Evolutionary conservation across 192 early-diverging fungal genomes (phyloP), one percentile per base, ranked within the genome.

Genomic region (Chytriomyces sp.): DNA sequence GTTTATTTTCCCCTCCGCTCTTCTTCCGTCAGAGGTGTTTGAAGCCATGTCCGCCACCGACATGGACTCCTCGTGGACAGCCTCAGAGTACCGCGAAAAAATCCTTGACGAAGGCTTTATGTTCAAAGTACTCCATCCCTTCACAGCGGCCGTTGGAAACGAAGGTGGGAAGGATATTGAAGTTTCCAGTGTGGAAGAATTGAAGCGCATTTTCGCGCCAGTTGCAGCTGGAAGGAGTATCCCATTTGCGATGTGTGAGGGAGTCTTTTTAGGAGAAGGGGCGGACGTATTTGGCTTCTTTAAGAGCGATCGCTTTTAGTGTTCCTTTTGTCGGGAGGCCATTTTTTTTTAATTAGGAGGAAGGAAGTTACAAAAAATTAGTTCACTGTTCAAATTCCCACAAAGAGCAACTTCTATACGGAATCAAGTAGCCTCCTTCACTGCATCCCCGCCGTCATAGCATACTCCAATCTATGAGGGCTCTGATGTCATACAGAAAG

Each of bases 251-350:
- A 17, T 34, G 26, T 64, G 62, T 30, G 14, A 44, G 14, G 62
- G 17, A 44, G 62, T 64, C 17, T 6, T 38, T 7, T 41, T 64
- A n/a, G 22, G 30, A 30, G 25, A 39, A 10, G 62, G 62, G 32
- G 19, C 39, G 5, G 39, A 38, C 14, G 25, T 64, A 26, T 64
- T 64, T 64, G 62, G 62, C 14, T 64, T 64, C 28, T 64, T 64
- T 28, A 64, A 64, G 32, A 25, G 39, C 30, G 62, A 64, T 28
- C 26, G 28, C 25, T 64, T 25, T 64, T 64, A 28, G 49, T 14
- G 28, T 22, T 49, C 14, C 22, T n/a, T n/a, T 3, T 22, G 3
- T 49, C 22, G 44, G 22, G 22, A 49, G 14, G 22, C 44, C 14
- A 22, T 22, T 14, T 3, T 22, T 14, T 22, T 22, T n/a, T n/a